Evolutionary conservation across 176 grass and related monocot species (phyloP), one percentile per base, ranked within the genome.

Genomic region (Poa annua): DNA sequence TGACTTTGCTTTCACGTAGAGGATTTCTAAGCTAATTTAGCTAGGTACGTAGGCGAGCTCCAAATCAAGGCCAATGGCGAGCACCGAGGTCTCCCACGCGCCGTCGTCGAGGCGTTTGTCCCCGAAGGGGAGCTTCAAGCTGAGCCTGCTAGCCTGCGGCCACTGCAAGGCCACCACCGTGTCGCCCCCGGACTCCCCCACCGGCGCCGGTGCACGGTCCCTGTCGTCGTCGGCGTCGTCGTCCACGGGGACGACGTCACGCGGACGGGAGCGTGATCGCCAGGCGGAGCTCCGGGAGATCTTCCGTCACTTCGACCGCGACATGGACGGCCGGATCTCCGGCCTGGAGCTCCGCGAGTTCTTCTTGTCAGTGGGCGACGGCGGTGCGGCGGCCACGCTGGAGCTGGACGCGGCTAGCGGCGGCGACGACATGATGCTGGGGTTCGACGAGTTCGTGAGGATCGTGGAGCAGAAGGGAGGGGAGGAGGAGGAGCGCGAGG

Each of bases 311-410:
- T 91, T 98, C 60, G 95, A 98, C 82, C 84, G 76, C 21, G 90
- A 98, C 76, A 88, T 88, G 82, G 95, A 98, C 72, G 92, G 92
- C 3, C 88, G 81, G 64, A 88, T 98, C 75, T 95, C 95, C 1
- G 84, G 82, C 32, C 17, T 34, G 3, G 92, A 98, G 85, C 89
- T 98, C 15, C 56, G 82, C 35, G 86, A 89, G 63, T 88, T 92
- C 63, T 95, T 98, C 80, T 77, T 76, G 50, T 87, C 88, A 45
- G 73, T 98, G 71, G 90, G 90, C 26, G 88, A 88, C n/a, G 79
- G 39, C 74, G 64, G 41, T n/a, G 20, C n/a, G 0, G 13, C 50
- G 29, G 20, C 24, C 12, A 73, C 25, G 64, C 55, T 45, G 56
- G 80, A n/a, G 56, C 69, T 68, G 8, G 85, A 52, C 22, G 68